phyloP scores from a whole-genome alignment of 2,329 filamentous ascomycete species.

The Tolypocladium inflatum region DNA sequence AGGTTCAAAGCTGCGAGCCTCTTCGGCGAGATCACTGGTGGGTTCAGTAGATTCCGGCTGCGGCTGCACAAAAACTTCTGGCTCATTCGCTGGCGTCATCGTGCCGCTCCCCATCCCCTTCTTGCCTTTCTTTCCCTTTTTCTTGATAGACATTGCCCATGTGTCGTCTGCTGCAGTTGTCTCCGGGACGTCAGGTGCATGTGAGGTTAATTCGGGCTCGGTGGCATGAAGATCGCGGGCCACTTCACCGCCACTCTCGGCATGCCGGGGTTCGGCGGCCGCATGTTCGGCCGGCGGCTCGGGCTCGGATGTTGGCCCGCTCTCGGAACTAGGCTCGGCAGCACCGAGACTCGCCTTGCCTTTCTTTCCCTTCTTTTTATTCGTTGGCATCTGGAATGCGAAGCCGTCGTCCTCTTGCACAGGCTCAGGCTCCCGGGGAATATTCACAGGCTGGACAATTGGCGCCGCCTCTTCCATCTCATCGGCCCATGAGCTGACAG shows the following conservation, averaged over 20 bases:
- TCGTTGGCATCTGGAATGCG: conserved; percentile 28
- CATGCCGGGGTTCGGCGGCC: background rate
- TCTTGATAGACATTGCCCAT: conserved; percentile 10
- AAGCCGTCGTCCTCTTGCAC: conserved; percentile 10
- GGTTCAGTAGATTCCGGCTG: background rate
- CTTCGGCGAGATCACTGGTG: too few relatives aligned
- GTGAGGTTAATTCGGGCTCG: background rate
- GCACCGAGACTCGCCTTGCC: background rate
- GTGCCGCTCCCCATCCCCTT: conserved; percentile 12
- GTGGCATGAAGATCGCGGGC: background rate
- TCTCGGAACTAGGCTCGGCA: background rate
- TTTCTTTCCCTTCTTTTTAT: conserved; percentile 28
- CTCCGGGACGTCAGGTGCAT: background rate
- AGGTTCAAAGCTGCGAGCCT: background rate
- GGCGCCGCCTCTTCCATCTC: conserved; percentile 5
- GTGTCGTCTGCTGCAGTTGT: conserved; percentile 4
- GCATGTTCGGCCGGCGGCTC: background rate
- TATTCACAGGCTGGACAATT: background rate
- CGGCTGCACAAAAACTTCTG: background rate
- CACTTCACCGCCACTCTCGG: background rate
- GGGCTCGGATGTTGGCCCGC: background rate
- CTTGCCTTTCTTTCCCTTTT: conserved; percentile 29
- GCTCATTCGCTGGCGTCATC: background rate
- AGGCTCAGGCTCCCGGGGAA: background rate
- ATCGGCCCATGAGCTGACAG: conserved; percentile 7